phyloP scores from a whole-genome alignment of 2,329 filamentous ascomycete species.

The Colletotrichum simmondsii region DNA sequence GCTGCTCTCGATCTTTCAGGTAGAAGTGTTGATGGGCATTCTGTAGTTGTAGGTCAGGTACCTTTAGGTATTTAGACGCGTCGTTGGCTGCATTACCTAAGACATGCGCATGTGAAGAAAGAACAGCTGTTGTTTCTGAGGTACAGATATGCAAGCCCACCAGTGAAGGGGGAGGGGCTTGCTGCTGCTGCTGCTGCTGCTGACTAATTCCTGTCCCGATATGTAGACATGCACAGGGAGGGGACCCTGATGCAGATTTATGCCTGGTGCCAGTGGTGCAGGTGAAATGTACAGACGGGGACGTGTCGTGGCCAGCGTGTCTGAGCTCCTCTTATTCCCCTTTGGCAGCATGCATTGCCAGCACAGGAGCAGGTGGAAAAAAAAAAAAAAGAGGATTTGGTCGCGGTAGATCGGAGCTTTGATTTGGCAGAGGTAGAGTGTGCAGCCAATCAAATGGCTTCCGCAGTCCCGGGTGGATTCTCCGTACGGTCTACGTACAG shows the following conservation, averaged over 20 bases:
- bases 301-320: constrained; percentile 11
- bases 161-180: not conserved
- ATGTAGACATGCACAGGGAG: constrained; percentile 2
- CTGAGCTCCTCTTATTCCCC: constrained; percentile 16
- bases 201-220: not conserved
- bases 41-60: not conserved
- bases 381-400: not conserved
- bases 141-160: not conserved
- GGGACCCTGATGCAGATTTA: constrained; percentile 8
- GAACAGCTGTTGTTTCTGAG: not conserved
- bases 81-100: not conserved
- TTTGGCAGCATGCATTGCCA: not conserved
- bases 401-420: constrained; percentile 8
- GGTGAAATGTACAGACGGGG: not conserved
- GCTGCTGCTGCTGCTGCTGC: too few species aligned
- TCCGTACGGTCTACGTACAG: not conserved
- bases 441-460: constrained; percentile 32
- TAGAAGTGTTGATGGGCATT: not conserved
- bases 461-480: constrained; percentile 17
- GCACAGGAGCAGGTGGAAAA: not conserved
- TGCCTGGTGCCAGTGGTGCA: not conserved
- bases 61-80: not conserved
- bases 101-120: constrained; percentile 1
- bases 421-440: constrained; percentile 10
- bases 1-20: not conserved